phyloP scores from a whole-genome alignment of 2,329 filamentous ascomycete genomes.

The Raffaelea ambrosiae region DNA sequence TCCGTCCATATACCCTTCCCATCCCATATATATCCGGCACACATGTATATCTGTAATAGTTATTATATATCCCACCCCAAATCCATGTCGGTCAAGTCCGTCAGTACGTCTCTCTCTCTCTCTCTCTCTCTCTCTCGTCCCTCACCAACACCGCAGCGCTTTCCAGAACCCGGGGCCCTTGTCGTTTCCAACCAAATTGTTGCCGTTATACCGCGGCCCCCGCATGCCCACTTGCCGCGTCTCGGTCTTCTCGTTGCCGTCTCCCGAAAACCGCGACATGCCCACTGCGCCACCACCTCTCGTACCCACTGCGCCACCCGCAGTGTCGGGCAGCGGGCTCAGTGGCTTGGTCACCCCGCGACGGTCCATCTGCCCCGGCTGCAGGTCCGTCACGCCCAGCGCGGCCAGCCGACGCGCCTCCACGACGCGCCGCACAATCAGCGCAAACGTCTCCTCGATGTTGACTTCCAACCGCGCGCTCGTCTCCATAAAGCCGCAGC shows the following conservation, averaged over 20 bases:
- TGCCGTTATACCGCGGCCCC: conserved; percentile 32
- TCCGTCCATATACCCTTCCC: too few relatives aligned
- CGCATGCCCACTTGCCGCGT: conserved; percentile 32
- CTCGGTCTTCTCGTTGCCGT: conserved; percentile 7
- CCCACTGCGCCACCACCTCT: conserved; percentile 23
- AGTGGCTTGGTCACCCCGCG: conserved; percentile 50
- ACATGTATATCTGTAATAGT: too few relatives aligned
- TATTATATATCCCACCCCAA: too few relatives aligned
- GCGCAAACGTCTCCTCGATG: conserved; percentile 80
- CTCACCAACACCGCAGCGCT: conserved; percentile 47
- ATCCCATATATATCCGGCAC: too few relatives aligned
- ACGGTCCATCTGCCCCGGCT: conserved; percentile 34
- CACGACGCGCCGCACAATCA: conserved; percentile 53
- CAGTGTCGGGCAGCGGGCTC: conserved; percentile 38
- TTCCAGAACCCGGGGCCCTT: conserved; percentile 42
- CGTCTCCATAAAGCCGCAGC: conserved; percentile 86
- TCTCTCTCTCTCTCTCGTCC: not conserved
- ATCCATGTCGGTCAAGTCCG: too few relatives aligned
- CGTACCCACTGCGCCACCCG: conserved; percentile 25
- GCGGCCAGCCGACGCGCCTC: conserved; percentile 46
- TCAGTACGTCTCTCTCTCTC: not conserved
- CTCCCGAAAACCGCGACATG: not conserved
- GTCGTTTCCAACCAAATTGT: conserved; percentile 25
- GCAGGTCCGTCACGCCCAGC: conserved; percentile 31
- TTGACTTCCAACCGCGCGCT: conserved; percentile 78